A percentile compares a stretch with the other conserved stretches of the same genome.
phyloP scores from a whole-genome alignment of 2,329 filamentous ascomycete genomes.

The Pyrenochaeta sp. region DNA sequence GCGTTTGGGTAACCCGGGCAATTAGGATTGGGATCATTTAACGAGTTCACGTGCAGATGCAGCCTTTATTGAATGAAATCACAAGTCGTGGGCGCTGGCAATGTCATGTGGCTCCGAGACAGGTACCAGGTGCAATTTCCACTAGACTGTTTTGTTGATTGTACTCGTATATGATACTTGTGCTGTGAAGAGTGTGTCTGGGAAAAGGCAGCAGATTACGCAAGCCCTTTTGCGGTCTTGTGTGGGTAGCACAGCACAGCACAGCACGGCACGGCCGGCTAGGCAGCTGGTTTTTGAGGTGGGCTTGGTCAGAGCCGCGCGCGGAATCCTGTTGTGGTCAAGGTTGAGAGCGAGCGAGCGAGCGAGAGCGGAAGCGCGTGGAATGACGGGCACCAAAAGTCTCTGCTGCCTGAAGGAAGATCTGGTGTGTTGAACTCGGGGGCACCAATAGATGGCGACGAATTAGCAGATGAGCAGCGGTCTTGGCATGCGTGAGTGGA shows the following conservation, averaged over 20 bases:
- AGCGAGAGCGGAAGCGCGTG: constrained; percentile 1
- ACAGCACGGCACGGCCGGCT: too few species aligned
- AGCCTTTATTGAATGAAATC: constrained; percentile 14
- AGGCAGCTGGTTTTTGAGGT: too few species aligned
- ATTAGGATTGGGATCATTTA: constrained; percentile 15
- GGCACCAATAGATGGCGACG: constrained; percentile 6
- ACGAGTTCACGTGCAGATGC: constrained; percentile 23
- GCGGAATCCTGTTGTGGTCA: not conserved
- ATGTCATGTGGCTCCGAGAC: not conserved
- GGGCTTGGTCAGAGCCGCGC: too few species aligned
- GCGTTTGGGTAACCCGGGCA: constrained; percentile 21
- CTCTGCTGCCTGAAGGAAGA: constrained; percentile 12
- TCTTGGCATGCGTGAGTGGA: constrained; percentile 18
- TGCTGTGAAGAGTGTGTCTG: not conserved
- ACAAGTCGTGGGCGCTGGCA: not conserved
- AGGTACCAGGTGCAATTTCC: constrained; percentile 5
- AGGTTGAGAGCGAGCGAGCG: not conserved
- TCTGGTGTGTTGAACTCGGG: not conserved
- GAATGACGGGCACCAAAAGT: not conserved
- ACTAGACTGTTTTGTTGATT: not conserved
- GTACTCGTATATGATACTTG: constrained; percentile 2
- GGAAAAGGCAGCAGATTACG: not conserved
- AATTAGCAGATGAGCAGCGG: constrained; percentile 11
- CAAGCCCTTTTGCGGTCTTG: too few species aligned
- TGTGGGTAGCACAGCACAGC: too few species aligned